phyloP scores from a whole-genome alignment of 495 filamentous ascomycete species.

The Xanthoparmelia taractica region DNA sequence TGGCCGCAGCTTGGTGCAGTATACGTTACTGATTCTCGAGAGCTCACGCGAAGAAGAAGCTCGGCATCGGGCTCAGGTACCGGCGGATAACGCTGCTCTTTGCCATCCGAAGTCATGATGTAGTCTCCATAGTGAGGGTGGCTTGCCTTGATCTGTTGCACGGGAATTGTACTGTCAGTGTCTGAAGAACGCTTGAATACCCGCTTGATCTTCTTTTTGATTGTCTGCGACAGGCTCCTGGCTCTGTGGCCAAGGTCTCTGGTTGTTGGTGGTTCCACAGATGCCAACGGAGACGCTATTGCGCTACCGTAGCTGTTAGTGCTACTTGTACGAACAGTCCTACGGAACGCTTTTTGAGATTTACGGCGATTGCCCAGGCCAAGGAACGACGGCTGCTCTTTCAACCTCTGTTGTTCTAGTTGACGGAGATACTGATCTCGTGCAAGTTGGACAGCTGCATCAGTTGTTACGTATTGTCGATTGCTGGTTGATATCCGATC shows the following conservation, averaged over 20 bases:
- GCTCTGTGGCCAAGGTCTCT: conserved; percentile 44
- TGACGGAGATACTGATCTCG: conserved; percentile 42
- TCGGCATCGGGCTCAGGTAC: conserved; percentile 29
- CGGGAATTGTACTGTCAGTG: conserved; percentile 35
- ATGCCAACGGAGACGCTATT: conserved; percentile 24
- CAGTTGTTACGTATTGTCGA: conserved; percentile 36
- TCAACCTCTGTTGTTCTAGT: conserved; percentile 29
- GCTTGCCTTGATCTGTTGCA: conserved; percentile 45
- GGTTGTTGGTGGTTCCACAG: conserved; percentile 23
- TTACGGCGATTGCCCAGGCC: conserved; percentile 38
- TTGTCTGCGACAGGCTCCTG: conserved; percentile 50
- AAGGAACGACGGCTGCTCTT: conserved; percentile 42
- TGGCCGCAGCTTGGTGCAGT: conserved; percentile 34
- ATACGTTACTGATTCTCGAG: conserved; percentile 37
- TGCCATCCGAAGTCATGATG: conserved; percentile 20
- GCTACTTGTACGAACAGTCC: conserved; percentile 50
- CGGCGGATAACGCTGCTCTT: conserved; percentile 24
- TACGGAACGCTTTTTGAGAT: conserved; percentile 49
- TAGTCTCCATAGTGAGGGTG: conserved; percentile 39
- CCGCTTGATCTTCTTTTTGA: conserved; percentile 54
- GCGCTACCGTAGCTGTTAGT: conserved; percentile 32
- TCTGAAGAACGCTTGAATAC: conserved; percentile 48
- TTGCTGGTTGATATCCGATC: conserved; percentile 23
- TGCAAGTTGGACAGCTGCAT: conserved; percentile 43
- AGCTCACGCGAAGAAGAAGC: conserved; percentile 36